These are phyloP conservation scores for Populus hybrid DNA, from an alignment of 441 rosid genomes.

Conservation along the genomic window DNA sequence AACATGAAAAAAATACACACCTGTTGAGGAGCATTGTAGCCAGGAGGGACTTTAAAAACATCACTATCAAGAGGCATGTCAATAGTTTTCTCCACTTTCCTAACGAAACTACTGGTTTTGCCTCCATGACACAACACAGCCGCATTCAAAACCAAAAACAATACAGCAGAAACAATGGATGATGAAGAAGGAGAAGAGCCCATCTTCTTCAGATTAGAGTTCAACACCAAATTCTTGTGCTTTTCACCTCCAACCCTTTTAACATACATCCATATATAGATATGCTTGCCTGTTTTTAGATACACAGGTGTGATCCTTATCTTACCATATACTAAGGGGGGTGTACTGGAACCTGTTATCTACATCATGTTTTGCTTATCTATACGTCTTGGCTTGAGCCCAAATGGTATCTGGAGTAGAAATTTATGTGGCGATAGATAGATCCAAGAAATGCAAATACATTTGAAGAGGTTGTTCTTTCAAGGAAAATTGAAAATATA, in stretches of 20 bases:
- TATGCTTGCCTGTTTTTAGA: background rate
- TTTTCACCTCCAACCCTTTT: background rate
- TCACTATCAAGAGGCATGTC: constrained; percentile 86
- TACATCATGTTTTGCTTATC: background rate
- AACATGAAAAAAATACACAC: constrained; percentile 21
- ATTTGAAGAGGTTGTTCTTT: background rate
- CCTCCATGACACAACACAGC: constrained; percentile 62
- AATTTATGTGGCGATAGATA: background rate
- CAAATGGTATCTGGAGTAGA: background rate
- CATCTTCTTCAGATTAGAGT: constrained; percentile 16
- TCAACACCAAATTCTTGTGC: background rate
- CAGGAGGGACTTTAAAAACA: constrained; percentile 66
- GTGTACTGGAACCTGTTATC: background rate
- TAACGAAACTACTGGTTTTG: constrained; percentile 57
- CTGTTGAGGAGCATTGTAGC: constrained; percentile 94
- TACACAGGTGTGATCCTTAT: background rate
- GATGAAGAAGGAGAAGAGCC: constrained; percentile 19
- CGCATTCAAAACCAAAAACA: constrained; percentile 37
- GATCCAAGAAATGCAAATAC: background rate
- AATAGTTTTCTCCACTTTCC: constrained; percentile 39
- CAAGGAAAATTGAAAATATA: background rate
- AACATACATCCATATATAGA: background rate
- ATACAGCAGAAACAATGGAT: constrained; percentile 18
- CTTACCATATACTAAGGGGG: background rate
- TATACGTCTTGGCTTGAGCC: background rate